phyloP scores from a whole-genome alignment of 805 yeast genomes.

The Saturnispora sekii region DNA sequence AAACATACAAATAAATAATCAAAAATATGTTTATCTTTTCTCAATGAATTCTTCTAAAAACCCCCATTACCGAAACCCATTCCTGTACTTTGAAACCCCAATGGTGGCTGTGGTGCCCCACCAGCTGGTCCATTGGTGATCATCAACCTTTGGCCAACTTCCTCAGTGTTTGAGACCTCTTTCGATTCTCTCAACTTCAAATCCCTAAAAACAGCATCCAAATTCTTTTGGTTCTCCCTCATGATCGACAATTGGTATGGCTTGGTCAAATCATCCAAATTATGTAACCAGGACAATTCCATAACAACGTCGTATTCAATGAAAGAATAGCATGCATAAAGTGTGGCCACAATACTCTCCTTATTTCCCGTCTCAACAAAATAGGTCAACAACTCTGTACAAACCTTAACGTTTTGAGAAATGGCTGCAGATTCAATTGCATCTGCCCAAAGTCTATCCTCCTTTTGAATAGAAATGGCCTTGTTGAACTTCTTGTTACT shows the following conservation, averaged over 20 bases:
- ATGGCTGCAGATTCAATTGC: conserved; percentile 86
- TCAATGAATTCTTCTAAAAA: conserved; percentile 19
- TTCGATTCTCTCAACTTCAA: conserved; percentile 60
- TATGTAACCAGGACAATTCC: conserved; percentile 87
- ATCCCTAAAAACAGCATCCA: conserved; percentile 59
- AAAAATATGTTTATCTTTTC: conserved; percentile 2
- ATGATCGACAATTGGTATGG: conserved; percentile 84
- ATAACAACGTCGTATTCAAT: conserved; percentile 74
- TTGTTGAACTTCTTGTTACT: conserved; percentile 90
- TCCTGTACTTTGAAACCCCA: conserved; percentile 65
- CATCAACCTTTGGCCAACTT: conserved; percentile 60
- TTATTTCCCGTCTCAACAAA: conserved; percentile 95
- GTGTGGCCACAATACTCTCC: conserved; percentile 86
- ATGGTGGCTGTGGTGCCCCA: conserved; percentile 23
- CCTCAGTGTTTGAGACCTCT: conserved; percentile 38
- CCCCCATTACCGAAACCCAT: conserved; percentile 55
- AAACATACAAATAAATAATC: conserved; percentile 7
- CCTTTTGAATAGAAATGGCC: conserved; percentile 78
- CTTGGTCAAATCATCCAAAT: conserved; percentile 73
- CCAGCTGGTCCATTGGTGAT: conserved; percentile 59
- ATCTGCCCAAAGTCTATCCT: conserved; percentile 91
- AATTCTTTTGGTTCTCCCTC: conserved; percentile 63
- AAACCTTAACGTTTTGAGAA: conserved; percentile 69
- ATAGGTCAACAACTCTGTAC: conserved; percentile 80
- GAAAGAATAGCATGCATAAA: conserved; percentile 76